phyloP scores from a whole-genome alignment of 768 basidiomycete genomes.

The Naematelia aurantialba region DNA sequence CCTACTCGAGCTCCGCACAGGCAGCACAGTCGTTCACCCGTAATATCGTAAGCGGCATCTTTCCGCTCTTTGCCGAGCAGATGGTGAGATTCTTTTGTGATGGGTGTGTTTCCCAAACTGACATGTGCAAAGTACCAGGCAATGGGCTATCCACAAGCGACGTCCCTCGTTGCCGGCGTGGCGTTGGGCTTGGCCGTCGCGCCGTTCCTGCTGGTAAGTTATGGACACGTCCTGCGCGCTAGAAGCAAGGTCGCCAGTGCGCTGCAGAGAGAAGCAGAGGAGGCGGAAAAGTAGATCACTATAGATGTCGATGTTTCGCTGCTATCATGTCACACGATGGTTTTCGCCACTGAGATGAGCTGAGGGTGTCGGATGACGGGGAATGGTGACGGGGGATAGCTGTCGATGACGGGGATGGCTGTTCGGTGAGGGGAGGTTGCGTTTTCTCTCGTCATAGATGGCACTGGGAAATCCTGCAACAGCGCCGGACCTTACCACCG shows the following conservation, averaged over 20 bases:
- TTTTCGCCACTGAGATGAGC: background rate
- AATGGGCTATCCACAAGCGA: conserved; percentile 37
- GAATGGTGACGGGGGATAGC: no score
- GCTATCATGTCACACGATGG: background rate
- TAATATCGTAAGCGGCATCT: conserved; percentile 32
- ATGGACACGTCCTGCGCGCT: conserved; percentile 38
- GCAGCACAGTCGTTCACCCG: conserved; percentile 37
- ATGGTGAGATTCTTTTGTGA: conserved; percentile 24
- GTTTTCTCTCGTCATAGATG: no score
- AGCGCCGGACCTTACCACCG: no score
- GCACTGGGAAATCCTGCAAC: no score
- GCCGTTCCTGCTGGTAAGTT: conserved; percentile 37
- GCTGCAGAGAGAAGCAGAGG: conserved; percentile 17
- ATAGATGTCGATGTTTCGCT: background rate
- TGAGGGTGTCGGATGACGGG: no score
- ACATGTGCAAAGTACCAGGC: conserved; percentile 19
- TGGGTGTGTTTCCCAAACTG: background rate
- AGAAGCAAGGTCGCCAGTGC: conserved; percentile 43
- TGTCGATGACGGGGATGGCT: no score
- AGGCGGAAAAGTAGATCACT: background rate
- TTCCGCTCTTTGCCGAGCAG: conserved; percentile 37
- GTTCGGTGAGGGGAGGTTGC: no score
- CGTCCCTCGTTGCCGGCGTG: conserved; percentile 40
- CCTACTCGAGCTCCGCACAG: conserved; percentile 45
- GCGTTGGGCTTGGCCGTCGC: conserved; percentile 32